A percentile compares a stretch with the other conserved stretches of the same genome.
These are phyloP conservation scores for Lotmaria passim DNA, from an alignment of 208 protist genomes.

Conservation along the genomic window DNA sequence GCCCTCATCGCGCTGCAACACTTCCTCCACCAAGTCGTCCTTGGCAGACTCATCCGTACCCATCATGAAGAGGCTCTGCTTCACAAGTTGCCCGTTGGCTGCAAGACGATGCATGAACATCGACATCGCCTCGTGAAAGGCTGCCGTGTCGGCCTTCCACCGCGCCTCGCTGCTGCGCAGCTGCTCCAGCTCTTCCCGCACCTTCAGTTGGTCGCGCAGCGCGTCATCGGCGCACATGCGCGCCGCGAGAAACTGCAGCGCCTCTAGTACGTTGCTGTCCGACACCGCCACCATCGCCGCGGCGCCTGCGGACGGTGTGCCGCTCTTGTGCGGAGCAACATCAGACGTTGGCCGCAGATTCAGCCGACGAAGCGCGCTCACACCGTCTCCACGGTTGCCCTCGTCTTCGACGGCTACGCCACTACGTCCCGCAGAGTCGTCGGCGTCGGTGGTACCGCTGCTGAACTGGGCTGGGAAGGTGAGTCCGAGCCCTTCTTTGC, in stretches of 20 bases:
- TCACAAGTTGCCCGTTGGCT: constrained; percentile 59
- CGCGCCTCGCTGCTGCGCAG: constrained; percentile 38
- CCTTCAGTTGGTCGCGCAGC: constrained; percentile 34
- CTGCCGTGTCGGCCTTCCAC: constrained; percentile 54
- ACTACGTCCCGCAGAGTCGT: not conserved
- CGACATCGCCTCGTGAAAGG: constrained; percentile 65
- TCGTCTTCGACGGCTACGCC: not conserved
- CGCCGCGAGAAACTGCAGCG: constrained; percentile 47
- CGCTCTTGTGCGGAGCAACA: not conserved
- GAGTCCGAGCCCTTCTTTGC: constrained; percentile 19
- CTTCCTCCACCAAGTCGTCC: constrained; percentile 74
- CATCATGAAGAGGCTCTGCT: constrained; percentile 70
- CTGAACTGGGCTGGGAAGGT: constrained; percentile 13
- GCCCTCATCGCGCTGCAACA: constrained; percentile 35
- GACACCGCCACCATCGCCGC: constrained; percentile 30
- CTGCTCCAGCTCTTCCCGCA: constrained; percentile 40
- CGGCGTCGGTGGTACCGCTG: not conserved
- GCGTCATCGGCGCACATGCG: constrained; percentile 39
- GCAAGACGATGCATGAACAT: constrained; percentile 67
- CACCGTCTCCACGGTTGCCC: constrained; percentile 18
- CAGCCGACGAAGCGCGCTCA: constrained; percentile 29
- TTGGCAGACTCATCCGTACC: constrained; percentile 76
- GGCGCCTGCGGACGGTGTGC: not conserved
- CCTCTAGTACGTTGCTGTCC: constrained; percentile 61
- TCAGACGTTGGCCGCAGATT: constrained; percentile 26